Base-by-base conservation (phyloP, 2,329 filamentous ascomycete genomes). In the Apiospora arundinis region DNA sequence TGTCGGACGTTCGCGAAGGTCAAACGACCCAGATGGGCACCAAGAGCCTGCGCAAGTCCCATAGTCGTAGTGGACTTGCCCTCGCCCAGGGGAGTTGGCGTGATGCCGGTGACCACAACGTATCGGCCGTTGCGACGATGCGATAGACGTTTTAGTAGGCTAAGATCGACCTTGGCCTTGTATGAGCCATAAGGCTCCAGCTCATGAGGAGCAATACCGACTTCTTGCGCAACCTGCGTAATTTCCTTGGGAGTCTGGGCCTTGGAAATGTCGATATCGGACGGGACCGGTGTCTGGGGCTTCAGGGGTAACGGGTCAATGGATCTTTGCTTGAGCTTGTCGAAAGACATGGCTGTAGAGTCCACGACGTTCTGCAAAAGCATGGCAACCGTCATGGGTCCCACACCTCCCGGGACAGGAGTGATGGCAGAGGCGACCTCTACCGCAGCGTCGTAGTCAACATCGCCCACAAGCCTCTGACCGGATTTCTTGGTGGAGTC, bases 361-460 rank as follows among this genome's bases (percentile, higher is more conserved):
- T 95, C 92, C 70, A 98, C 92, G 11, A 98, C 95, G 79, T 99
- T 99, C 82, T 97, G 93, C 77, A 99, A 86, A 67, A 99, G 87
- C 96, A 99, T 99, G 72, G 96, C 96, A 74, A 99, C 95, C 3
- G 96, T 99, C 96, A 99, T 99, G 68, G 96, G 96, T 0, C 96
- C 96, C 72, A 99, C 96, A 82, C 96, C 96, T 71, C 96, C 96
- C 1, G 96, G 96, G 2, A 99, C 96, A 0, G 96, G 96, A 2
- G 96, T 99, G 79, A 99, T 98, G 78, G 93, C 90, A 2, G 95
- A 97, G 25, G 95, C 96, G 56, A 98, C 93, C 80, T 97, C 87
- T 21, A 88, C 88, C 21, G 95, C 95, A 60, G 93, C 91, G 69
- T 95, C 94, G 77, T 91, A 98, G 78, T 99, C 95, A 56, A 99